Percentiles rank a stretch among this genome's conserved stretches.
phyloP scores from a whole-genome alignment of 2,329 filamentous ascomycete genomes.

The Colletotrichum trifolii region DNA sequence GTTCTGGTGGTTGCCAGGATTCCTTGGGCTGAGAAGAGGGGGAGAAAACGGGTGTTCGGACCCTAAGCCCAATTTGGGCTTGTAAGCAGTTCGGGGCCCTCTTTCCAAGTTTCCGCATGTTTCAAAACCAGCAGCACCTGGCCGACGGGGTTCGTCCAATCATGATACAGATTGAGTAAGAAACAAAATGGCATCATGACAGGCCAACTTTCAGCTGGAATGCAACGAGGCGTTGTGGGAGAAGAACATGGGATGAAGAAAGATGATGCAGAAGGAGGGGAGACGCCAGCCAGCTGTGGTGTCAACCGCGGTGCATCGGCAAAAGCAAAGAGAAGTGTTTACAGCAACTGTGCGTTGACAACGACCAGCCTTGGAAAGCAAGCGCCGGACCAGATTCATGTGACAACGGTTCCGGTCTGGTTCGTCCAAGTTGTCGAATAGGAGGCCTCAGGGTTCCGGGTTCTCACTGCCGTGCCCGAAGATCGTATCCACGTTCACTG shows the following conservation, averaged over 20 bases:
- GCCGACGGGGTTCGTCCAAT: constrained; percentile 16
- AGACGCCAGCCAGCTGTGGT: constrained; percentile 7
- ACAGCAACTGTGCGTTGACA: neutral
- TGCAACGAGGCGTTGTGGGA: constrained; percentile 15
- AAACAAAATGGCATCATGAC: constrained; percentile 23
- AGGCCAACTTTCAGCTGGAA: constrained; percentile 5
- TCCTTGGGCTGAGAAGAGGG: constrained; percentile 11
- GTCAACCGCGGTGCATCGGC: constrained; percentile 19
- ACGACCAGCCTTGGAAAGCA: constrained; percentile 1
- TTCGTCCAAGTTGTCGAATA: no score
- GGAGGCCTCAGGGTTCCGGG: constrained; percentile 4
- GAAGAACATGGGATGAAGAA: constrained; percentile 15
- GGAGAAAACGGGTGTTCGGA: constrained; percentile 22
- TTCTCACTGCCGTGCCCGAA: constrained; percentile 8
- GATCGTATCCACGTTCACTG: neutral
- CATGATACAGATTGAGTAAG: neutral
- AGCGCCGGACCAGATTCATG: constrained; percentile 8
- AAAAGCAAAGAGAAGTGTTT: neutral
- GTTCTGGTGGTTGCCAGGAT: constrained; percentile 27
- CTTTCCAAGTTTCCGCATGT: constrained; percentile 33
- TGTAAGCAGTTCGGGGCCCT: constrained; percentile 9
- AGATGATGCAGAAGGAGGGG: constrained; percentile 3
- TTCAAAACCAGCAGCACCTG: constrained; percentile 22
- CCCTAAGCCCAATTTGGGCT: constrained; percentile 9
- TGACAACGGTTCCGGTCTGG: no score